phyloP scores from a whole-genome alignment of 306 rosid species.

The Vigna nakashimae region DNA sequence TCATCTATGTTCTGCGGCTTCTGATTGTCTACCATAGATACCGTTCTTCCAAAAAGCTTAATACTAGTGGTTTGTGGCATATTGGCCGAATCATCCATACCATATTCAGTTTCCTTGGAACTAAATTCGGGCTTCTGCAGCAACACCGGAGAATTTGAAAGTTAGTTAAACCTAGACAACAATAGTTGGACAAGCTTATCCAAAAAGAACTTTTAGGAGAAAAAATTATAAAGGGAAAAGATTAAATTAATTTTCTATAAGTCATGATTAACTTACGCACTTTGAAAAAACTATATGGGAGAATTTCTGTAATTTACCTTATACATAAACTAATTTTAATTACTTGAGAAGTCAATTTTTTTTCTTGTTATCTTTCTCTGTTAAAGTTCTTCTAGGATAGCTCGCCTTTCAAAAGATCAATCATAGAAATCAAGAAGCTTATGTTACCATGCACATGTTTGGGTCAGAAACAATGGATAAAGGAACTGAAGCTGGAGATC shows the following conservation, averaged over 20 bases:
- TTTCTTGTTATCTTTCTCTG: too few species aligned
- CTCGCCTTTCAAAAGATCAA: constrained; percentile 1
- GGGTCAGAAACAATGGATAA: constrained; percentile 43
- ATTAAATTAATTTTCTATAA: too few species aligned
- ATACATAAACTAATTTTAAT: too few species aligned
- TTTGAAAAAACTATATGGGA: too few species aligned
- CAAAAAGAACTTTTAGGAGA: too few species aligned
- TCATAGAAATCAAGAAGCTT: constrained; percentile 35
- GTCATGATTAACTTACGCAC: too few species aligned
- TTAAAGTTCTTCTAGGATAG: too few species aligned
- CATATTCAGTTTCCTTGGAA: constrained; percentile 46
- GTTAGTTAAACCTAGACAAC: constrained; percentile 16
- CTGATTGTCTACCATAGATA: constrained; percentile 54
- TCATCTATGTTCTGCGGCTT: constrained; percentile 44
- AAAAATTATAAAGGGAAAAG: too few species aligned
- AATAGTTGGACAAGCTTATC: background rate
- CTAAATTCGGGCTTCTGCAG: constrained; percentile 66
- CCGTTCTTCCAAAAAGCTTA: constrained; percentile 87
- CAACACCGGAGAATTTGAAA: constrained; percentile 33
- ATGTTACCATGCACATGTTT: constrained; percentile 59
- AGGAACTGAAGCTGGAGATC: constrained; percentile 43
- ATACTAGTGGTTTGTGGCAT: constrained; percentile 50
- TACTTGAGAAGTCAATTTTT: too few species aligned
- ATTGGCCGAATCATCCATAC: constrained; percentile 41
- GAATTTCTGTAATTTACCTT: too few species aligned